Evolutionary conservation across 2,329 filamentous ascomycete genomes (phyloP), one percentile per base, ranked within the genome.

Genomic region (Pezicula carpinea): DNA sequence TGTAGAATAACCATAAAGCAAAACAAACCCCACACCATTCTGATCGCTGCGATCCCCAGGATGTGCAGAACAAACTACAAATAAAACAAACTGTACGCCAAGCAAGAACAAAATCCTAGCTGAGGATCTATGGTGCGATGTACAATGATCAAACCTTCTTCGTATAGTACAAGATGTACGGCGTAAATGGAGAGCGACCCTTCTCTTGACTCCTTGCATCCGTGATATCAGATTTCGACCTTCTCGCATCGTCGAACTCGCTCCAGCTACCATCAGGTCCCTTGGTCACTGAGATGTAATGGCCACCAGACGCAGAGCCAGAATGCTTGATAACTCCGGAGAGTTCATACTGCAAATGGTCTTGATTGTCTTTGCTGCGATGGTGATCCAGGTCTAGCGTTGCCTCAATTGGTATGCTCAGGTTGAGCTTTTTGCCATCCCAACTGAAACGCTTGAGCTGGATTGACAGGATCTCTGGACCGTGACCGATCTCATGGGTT

Each of bases 281-380:
- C 33, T 38, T 50, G 13, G 54, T 48, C 38, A 50, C 43, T 39
- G 44, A 44, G 32, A 53, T 48, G 40, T 59, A 59, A 46, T 60
- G 58, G 8, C 58, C 58, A 13, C 6, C 31, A 10, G 44, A 13
- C 11, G 43, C 31, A 23, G 26, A 43, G 7, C 50, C 53, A 11
- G 14, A 19, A 45, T 67, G 65, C 35, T 59, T 55, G 8, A 67
- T 51, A 3, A 64, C 57, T 8, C 62, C 54, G 2, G 50, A 41
- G 11, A 67, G 54, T 29, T 61, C 53, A 44, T 66, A 68, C 19
- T 36, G 47, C 18, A 56, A 44, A n/a, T 26, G 29, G 32, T 22
- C 39, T 15, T 34, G 39, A 35, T 46, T 50, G 7, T 32, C 50
- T 6, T 47, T 48, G 35, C 44, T 42, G n/a, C 51, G 48, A 45